Base-by-base conservation (phyloP, 2,329 filamentous ascomycete genomes). In the Ophiocordyceps camponoti-floridani region DNA sequence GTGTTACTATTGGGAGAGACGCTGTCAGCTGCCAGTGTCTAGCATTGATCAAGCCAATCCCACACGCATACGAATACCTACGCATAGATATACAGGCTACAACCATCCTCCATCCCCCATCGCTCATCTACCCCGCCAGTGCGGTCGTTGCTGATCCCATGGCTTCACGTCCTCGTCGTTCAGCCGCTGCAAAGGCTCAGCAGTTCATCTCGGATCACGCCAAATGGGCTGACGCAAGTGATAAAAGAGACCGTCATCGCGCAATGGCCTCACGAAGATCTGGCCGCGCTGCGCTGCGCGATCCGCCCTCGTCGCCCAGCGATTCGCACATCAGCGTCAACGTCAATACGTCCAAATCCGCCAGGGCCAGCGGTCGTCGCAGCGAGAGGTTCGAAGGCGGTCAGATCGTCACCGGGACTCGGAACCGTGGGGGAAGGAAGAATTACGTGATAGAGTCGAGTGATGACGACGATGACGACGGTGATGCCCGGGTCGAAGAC, bases 391-490 rank as follows among this genome's bases (percentile, higher is more conserved):
- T 68, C 44, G 60, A 60, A 23, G 65, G 63, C 23, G 64, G 66
- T 28, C 66, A 71, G 51, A 69, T 72, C 43, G 56, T 71, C 16
- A 60, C 65, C 26, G 67, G 68, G 35, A 72, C 70, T 52, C 65
- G 73, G 43, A 73, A 70, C 47, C 67, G 72, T 9, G 70, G 68
- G 6, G 66, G 64, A 16, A 73, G 74, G 59, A 77, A 76, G 60
- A 76, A 67, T 51, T 77, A 77, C 45, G 70, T 75, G 33, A 69
- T 78, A 23, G 73, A 76, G 48, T 73, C 69, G 35, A 69, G 67
- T 14, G 65, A 67, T 19, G 65, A 66, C n/a, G 65, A 67, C 23
- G 65, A 66, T 3, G 66, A 67, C 2, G 63, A 56, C 14, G 61
- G 61, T 0, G 58, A 64, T 9, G 63, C 63, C 9, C 61, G 63